Conservation (phyloP, 73 alveolate species). For the Breviolum minutum region DNA sequence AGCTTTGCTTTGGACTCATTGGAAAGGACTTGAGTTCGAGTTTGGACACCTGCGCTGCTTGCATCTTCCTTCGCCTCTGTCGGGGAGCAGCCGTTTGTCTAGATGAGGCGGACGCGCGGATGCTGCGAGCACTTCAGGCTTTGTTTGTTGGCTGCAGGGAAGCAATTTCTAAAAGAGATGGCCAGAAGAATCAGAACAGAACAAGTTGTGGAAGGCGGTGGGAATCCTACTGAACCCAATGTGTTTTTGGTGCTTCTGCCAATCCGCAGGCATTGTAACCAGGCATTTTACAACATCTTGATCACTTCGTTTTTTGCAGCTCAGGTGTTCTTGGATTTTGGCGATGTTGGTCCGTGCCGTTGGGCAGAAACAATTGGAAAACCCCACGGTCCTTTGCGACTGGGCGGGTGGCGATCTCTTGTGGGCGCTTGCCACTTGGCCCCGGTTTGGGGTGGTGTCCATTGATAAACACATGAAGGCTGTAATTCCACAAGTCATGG, state of each 20-base stretch:
- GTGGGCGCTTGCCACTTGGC: constrained; percentile 59
- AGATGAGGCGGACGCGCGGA: constrained; percentile 22
- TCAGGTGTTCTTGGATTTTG: constrained; percentile 69
- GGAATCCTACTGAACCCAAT: neutral
- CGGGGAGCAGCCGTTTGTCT: neutral
- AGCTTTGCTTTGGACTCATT: no score
- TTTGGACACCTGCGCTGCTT: constrained; percentile 23
- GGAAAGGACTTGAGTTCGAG: constrained; percentile 12
- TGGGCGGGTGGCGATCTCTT: constrained; percentile 48
- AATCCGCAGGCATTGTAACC: no score
- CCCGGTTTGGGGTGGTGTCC: no score
- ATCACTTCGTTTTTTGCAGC: neutral
- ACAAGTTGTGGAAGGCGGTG: no score
- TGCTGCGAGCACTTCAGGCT: constrained; percentile 62
- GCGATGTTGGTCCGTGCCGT: constrained; percentile 56
- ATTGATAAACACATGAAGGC: no score
- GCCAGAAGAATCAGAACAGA: no score
- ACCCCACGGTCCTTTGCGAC: constrained; percentile 14
- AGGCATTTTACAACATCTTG: no score
- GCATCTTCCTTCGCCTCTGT: constrained; percentile 40
- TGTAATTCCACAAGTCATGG: no score
- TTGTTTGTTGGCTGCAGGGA: neutral
- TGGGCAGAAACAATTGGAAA: constrained; percentile 10
- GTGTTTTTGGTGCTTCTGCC: neutral
- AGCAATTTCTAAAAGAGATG: neutral